Base-by-base conservation (phyloP, 2,329 filamentous ascomycete genomes). In the Tolypocladium album region DNA sequence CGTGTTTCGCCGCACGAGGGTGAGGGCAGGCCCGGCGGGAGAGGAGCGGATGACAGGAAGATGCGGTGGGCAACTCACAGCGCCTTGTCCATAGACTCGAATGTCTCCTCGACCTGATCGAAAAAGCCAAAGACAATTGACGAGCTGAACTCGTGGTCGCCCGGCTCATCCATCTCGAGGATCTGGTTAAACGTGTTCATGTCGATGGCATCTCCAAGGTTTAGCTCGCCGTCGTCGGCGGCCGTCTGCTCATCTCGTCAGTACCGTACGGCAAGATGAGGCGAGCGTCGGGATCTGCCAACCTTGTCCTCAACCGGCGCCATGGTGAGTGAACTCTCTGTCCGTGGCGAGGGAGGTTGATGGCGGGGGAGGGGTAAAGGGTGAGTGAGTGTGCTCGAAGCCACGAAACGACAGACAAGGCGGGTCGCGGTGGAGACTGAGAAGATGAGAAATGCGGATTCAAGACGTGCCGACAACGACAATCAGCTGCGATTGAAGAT, bases 111-210 rank as follows among this genome's bases (percentile, higher is more conserved):
- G 43, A 92, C 93, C 77, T 99, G 94, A 22, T 91, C 87, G 67
- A 97, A 96, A 79, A 96, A 99, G 63, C 91, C 90, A 71, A 86
- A 88, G 56, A 97, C 92, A 65, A 99, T 92, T 62, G 88, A 88
- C 68, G 81, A 84, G 76, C 89, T 95, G 80, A 97, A 97, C 56
- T 96, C 91, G 67, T 87, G 83, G 64, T 93, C 89, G 13, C 87
- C 84, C 64, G 90, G 89, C 64, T 97, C 94, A 73, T 99, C 94
- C 93, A 99, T 97, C 75, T 97, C 94, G 64, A 97, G 84, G 72
- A 99, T 97, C 79, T 97, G 94, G 68, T 88, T 86, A 69, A 99
- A 99, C 60, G 92, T 96, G 59, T 75, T 72, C 62, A 80, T 77
- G 73, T 97, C 93, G 75, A 99, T 87, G 71, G 82, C 81, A 65